These are phyloP conservation scores for Ogataea corticis DNA, from an alignment of 805 yeast genomes.

Conservation along the genomic window DNA sequence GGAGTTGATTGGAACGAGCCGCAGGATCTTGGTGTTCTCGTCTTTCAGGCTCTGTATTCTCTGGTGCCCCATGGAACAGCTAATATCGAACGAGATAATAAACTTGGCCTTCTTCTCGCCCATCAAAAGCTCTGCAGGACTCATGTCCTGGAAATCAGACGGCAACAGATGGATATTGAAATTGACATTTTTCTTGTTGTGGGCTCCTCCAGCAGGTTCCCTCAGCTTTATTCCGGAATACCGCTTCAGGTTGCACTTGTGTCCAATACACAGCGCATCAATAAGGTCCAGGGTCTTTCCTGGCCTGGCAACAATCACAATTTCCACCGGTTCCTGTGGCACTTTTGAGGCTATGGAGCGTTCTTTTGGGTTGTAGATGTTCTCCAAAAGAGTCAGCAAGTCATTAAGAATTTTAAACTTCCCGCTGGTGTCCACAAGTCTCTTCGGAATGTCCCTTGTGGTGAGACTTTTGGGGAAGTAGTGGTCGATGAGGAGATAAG, in stretches of 20 bases:
- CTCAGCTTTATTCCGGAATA: constrained; percentile 64
- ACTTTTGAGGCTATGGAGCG: neutral
- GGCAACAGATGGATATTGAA: constrained; percentile 47
- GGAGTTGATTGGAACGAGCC: constrained; percentile 76
- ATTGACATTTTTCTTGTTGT: constrained; percentile 25
- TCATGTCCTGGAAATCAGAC: constrained; percentile 28
- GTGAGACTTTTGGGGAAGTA: constrained; percentile 78
- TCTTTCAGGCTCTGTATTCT: constrained; percentile 13
- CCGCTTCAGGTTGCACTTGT: constrained; percentile 53
- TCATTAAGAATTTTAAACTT: constrained; percentile 74
- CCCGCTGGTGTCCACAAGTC: constrained; percentile 77
- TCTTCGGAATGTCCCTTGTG: constrained; percentile 67
- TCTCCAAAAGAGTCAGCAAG: constrained; percentile 55
- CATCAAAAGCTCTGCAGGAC: constrained; percentile 16
- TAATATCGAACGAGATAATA: constrained; percentile 35
- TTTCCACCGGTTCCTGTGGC: constrained; percentile 38
- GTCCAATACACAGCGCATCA: constrained; percentile 70
- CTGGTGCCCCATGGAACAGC: constrained; percentile 27
- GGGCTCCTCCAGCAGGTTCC: constrained; percentile 35
- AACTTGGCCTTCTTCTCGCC: constrained; percentile 23
- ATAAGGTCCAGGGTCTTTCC: constrained; percentile 70
- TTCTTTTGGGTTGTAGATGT: constrained; percentile 29
- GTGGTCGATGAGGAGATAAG: constrained; percentile 80
- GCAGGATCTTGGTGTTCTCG: constrained; percentile 44
- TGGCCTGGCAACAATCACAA: constrained; percentile 71